A percentile compares a stretch with the other conserved stretches of the same genome.
Evolutionary conservation across 2,329 filamentous ascomycete genomes (phyloP).

Genomic region (Acrocalymma vagum): DNA sequence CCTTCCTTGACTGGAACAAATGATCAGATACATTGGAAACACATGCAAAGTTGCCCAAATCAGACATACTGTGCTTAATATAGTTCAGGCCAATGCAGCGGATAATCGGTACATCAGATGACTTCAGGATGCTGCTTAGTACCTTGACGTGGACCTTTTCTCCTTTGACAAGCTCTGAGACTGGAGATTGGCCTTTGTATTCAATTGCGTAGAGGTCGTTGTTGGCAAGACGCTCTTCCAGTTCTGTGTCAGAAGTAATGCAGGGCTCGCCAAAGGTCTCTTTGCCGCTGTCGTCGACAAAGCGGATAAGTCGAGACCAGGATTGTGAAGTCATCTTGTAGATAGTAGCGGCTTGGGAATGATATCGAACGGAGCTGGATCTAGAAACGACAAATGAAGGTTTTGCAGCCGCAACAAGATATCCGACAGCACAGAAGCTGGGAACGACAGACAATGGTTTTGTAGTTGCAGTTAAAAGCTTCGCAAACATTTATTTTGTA

Average conservation of each 20-base stretch:
- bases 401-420: no score
- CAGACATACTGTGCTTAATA: slow-evolving; percentile 39
- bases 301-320: slow-evolving; percentile 8
- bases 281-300: slow-evolving; percentile 5
- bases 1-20: slow-evolving; percentile 10
- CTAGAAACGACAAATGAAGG: no score
- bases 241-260: neutral
- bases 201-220: slow-evolving; percentile 3
- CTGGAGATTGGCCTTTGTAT: slow-evolving; percentile 2
- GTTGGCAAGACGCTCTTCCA: neutral
- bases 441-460: no score
- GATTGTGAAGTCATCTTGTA: slow-evolving; percentile 4
- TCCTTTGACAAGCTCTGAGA: neutral
- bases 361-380: no score
- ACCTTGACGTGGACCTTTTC: slow-evolving; percentile 4
- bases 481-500: no score
- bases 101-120: slow-evolving; percentile 49
- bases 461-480: no score
- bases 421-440: no score
- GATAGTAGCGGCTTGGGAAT: no score
- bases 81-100: slow-evolving; percentile 58
- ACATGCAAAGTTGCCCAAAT: neutral
- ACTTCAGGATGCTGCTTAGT: slow-evolving; percentile 37
- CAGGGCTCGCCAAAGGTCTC: slow-evolving; percentile 5
- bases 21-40: slow-evolving; percentile 1